Evolutionary conservation across 371 early-diverging fungal species (phyloP), one percentile per base, ranked within the genome.

Genomic region (Mucor circinelloides): DNA sequence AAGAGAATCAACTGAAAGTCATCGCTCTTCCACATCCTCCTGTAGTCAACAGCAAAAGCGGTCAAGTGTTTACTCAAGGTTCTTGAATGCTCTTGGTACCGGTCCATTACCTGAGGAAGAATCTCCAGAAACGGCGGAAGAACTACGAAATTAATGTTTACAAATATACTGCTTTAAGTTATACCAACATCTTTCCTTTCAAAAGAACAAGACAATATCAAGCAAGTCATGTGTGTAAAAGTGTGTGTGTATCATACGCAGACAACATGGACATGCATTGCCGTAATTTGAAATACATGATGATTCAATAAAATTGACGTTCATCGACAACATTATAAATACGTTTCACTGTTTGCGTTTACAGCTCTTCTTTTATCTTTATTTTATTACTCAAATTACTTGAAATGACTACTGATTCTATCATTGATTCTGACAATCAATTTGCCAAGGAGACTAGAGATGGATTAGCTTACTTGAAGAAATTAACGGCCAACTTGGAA

Each of bases 21-120:
- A 75, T 36, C 44, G 65, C 7, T 78, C 79, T 1, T 66, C 64
- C 8, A 69, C 67, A 2, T 76, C 79, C 2, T 56, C 58, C 52
- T 70, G 70, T 6, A 68, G 68, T 32, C 10, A 50, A 9, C 56
- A 61, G 10, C 60, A 68, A 52, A 83, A 83, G 46, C 71, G 83
- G 36, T 73, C 83, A 1, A 83, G 82, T 61, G 73, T 82, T 64
- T 82, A 82, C 44, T 69, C 78, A 48, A 68, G 82, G 15, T 63
- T 81, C 27, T 67, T 77, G 62, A 70, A 67, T 42, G 67, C 71
- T 10, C 59, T 76, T 13, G 69, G 71, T 15, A 48, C 66, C 8
- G 64, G 66, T 21, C 60, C 71, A 40, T 27, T 66, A 8, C 28
- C 72, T 13, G 72, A 69, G 63, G 63, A 64, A 57, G 63, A 64